Percentiles rank a stretch among this genome's conserved stretches.
phyloP scores from a whole-genome alignment of 139 green algal species.

The Microglena sp. region DNA sequence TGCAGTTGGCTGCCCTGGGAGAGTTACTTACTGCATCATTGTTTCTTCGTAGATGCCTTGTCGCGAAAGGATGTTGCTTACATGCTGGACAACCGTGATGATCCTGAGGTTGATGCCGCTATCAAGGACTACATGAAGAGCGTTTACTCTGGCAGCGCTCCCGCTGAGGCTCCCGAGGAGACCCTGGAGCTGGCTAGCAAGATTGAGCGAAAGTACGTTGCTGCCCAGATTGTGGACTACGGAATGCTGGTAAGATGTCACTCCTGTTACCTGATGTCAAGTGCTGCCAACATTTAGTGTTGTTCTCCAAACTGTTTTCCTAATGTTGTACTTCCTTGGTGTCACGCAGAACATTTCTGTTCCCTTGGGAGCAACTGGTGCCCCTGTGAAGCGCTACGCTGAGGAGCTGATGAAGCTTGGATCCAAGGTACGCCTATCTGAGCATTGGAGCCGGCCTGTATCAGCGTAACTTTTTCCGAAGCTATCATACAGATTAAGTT shows the following conservation, averaged over 20 bases:
- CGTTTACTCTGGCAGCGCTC: constrained; percentile 14
- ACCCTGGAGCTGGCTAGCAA: constrained; percentile 25
- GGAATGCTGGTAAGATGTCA: constrained; percentile 32
- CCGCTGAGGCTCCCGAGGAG: constrained; percentile 14
- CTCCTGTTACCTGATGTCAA: no score
- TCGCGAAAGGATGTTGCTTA: constrained; percentile 29
- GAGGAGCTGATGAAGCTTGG: constrained; percentile 31
- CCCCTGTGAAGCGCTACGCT: constrained; percentile 43
- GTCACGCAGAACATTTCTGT: constrained; percentile 36
- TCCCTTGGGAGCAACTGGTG: constrained; percentile 21
- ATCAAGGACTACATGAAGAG: constrained; percentile 23
- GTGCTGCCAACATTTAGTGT: no score
- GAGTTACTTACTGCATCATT: neutral
- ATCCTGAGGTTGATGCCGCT: constrained; percentile 20
- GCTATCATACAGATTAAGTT: no score
- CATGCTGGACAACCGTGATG: constrained; percentile 24
- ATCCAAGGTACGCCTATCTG: constrained; percentile 30
- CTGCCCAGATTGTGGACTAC: constrained; percentile 37
- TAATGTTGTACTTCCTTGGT: no score
- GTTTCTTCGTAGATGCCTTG: constrained; percentile 15
- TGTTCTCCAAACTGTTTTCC: no score
- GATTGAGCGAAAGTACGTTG: constrained; percentile 47
- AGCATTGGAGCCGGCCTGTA: no score
- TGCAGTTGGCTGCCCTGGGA: no score
- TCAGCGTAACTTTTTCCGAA: no score